Percentiles rank a stretch among this genome's conserved stretches.
Conservation (phyloP, 2,329 filamentous ascomycete genomes). For the Xylariaceae sp. region DNA sequence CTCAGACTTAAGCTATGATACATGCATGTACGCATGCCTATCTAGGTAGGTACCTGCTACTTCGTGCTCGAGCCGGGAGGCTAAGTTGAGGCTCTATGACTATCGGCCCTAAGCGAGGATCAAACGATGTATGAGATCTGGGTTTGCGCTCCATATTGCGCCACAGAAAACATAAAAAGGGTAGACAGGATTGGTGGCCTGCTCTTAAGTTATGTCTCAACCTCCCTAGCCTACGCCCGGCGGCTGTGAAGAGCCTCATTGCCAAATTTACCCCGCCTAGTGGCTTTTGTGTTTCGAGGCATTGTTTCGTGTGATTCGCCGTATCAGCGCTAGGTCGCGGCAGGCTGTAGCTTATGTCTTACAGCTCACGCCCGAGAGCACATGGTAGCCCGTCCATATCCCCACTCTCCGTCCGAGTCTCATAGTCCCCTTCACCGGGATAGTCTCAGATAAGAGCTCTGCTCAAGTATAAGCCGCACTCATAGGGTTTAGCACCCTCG, state of each 20-base stretch:
- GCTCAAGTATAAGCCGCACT: conserved; percentile 12
- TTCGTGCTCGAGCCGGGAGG: background rate
- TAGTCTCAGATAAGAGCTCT: background rate
- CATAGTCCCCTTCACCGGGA: too few species aligned
- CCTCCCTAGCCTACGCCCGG: background rate
- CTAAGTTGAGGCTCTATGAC: background rate
- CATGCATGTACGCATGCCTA: background rate
- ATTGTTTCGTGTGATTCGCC: conserved; percentile 12
- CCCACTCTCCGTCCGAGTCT: too few species aligned
- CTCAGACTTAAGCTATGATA: background rate
- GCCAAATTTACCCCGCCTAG: conserved; percentile 21
- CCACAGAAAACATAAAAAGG: background rate
- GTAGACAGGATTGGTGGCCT: too few species aligned
- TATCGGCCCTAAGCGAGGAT: background rate
- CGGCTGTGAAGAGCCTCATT: conserved; percentile 20
- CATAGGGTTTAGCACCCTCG: background rate
- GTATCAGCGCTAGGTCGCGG: background rate
- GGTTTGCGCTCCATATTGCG: background rate
- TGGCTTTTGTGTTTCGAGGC: conserved; percentile 14
- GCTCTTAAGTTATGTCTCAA: background rate
- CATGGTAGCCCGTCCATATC: background rate
- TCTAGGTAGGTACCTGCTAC: conserved; percentile 10
- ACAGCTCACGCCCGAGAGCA: conserved; percentile 1
- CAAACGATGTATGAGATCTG: background rate
- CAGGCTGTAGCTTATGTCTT: conserved; percentile 9